Conservation (phyloP, 345 rosid genomes). For the Citropsis articulata region DNA sequence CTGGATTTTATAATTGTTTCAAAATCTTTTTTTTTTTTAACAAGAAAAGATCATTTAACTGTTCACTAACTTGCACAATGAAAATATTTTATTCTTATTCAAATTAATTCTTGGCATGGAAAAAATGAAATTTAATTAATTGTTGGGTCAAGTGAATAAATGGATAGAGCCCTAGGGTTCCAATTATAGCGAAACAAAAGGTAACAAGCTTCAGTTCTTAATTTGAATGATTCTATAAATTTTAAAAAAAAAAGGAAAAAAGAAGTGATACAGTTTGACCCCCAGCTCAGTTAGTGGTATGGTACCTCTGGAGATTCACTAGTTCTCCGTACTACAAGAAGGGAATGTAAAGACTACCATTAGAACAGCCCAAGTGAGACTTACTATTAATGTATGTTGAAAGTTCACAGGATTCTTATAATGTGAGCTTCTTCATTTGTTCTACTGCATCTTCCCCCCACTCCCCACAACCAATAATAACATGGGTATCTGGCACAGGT, state of each 20-base stretch:
- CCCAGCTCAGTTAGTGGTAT: not conserved
- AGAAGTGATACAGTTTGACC: not conserved
- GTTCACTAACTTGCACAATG: not conserved
- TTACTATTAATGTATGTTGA: not conserved
- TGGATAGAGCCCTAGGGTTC: not conserved
- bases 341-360: conserved; percentile 19
- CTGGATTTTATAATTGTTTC: not conserved
- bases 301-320: conserved; percentile 1
- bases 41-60: not conserved
- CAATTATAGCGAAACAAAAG: not conserved
- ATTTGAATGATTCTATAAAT: not conserved
- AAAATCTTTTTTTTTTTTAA: not conserved
- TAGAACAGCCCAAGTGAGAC: conserved; percentile 7
- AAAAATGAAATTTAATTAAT: no score
- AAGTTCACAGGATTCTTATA: not conserved
- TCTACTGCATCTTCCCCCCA: not conserved
- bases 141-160: not conserved
- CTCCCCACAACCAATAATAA: not conserved
- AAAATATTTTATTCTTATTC: no score
- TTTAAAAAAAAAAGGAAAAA: no score
- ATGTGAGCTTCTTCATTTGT: conserved; percentile 2
- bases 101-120: not conserved
- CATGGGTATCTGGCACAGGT: conserved; percentile 45
- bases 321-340: not conserved
- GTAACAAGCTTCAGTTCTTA: not conserved